Base-by-base conservation (phyloP, 2,329 filamentous ascomycete genomes). In the Epichloe coenophiala region DNA sequence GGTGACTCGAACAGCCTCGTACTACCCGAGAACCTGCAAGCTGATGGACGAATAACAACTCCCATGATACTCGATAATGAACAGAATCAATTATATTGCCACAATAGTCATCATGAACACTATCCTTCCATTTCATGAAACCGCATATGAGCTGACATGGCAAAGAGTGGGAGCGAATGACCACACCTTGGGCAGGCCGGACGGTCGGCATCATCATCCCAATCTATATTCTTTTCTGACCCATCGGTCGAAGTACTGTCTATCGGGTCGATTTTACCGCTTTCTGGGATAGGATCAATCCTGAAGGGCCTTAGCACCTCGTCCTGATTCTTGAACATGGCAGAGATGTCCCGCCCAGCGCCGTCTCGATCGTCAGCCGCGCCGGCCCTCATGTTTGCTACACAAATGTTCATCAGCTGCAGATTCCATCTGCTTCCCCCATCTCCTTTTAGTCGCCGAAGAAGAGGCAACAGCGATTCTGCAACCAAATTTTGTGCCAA, bases 371-470 rank as follows among this genome's bases (percentile, higher is more conserved):
- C 64, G 38, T 76, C 72, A 13, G 70, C 70, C 4, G 77, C 79
- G 15, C 70, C 72, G 40, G 76, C 71, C 1, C 75, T 75, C 83
- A 97, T 91, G 62, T 95, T 95, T 13, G 86, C 85, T 7, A 87
- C 89, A 44, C 88, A 90, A 21, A 97, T 71, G 56, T 96, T 97
- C 53, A 97, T 72, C 48, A 97, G 70, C 56, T 85, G 86, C 17
- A 96, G 66, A 57, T 91, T 86, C 85, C 87, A 95, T 8, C 73
- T 71, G 53, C 75, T 77, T 7, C 73, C 69, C 75, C 75, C 78
- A 54, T 85, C 81, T 0, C 81, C 75, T 56, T 91, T 84, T 12
- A 95, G 71, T 54, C 80, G 82, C 13, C 81, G 79, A 60, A 95
- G 88, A 63, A 95, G 77, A 0, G 80, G 78, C 3, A 89, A 57